phyloP scores from a whole-genome alignment of 306 rosid species.

The Luffa aegyptiaca region DNA sequence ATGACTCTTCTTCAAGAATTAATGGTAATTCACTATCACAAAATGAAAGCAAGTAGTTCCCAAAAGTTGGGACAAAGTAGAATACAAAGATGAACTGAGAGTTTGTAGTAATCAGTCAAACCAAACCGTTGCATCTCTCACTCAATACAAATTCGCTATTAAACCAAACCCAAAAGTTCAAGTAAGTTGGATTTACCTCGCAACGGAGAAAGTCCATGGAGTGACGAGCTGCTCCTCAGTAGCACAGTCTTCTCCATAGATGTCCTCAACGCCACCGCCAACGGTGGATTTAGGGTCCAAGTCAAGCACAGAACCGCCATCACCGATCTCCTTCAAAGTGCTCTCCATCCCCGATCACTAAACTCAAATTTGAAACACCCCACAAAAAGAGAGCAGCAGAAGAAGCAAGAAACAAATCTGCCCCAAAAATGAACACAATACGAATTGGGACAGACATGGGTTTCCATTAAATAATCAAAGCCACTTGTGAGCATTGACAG shows the following conservation, averaged over 20 bases:
- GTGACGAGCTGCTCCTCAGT: conserved; percentile 80
- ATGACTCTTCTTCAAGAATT: background rate
- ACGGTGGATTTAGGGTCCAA: conserved; percentile 60
- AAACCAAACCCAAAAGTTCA: background rate
- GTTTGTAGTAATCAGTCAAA: background rate
- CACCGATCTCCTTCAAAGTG: conserved; percentile 40
- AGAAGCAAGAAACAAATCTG: background rate
- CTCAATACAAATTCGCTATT: background rate
- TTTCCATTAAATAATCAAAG: background rate
- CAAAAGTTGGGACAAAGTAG: background rate
- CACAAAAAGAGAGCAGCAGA: background rate
- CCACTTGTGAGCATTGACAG: background rate
- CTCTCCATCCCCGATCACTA: conserved; percentile 42
- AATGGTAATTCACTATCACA: background rate
- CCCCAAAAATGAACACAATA: background rate
- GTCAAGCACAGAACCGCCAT: conserved; percentile 60
- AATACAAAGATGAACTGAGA: background rate
- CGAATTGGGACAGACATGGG: background rate
- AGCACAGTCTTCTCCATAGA: conserved; percentile 87
- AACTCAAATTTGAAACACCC: background rate
- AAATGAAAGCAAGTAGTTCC: background rate
- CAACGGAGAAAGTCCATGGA: conserved; percentile 90
- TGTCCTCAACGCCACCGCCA: conserved; percentile 74
- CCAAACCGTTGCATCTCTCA: background rate
- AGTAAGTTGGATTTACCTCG: conserved; percentile 33